A percentile compares a stretch with the other conserved stretches of the same genome.
Conservation (phyloP, 495 filamentous ascomycete species). For the Daldinia caldariorum region DNA sequence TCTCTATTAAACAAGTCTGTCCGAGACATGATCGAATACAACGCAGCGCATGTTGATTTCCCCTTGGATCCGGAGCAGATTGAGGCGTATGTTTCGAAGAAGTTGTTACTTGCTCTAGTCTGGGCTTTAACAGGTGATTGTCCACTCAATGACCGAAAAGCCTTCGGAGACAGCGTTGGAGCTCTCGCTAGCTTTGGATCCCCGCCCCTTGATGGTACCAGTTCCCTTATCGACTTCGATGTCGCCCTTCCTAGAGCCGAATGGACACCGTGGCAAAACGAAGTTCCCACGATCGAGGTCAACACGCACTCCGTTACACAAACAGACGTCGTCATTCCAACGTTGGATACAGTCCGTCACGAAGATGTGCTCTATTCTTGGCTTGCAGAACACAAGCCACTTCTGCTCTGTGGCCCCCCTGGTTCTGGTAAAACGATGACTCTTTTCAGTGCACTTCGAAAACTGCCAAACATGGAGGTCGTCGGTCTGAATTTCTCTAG, state of each 20-base stretch:
- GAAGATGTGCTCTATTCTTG: conserved; percentile 98
- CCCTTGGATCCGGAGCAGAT: conserved; percentile 87
- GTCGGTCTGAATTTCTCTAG: conserved; percentile 99
- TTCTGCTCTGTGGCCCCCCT: conserved; percentile 95
- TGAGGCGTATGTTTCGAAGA: conserved; percentile 90
- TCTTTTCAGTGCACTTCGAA: conserved; percentile 93
- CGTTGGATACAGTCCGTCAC: conserved; percentile 93
- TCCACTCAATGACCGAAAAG: conserved; percentile 84
- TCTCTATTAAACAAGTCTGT: conserved; percentile 94
- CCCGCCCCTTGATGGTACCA: conserved; percentile 75
- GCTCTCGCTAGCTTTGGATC: conserved; percentile 84
- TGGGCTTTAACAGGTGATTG: conserved; percentile 98
- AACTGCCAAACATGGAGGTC: conserved; percentile 97
- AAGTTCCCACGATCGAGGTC: conserved; percentile 93
- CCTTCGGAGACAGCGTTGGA: conserved; percentile 84
- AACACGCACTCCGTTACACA: conserved; percentile 97
- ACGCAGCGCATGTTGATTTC: conserved; percentile 92
- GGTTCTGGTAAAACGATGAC: conserved; percentile 99
- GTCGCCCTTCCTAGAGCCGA: conserved; percentile 84
- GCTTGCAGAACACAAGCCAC: conserved; percentile 97
- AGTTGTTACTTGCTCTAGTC: conserved; percentile 86
- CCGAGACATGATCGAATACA: conserved; percentile 92
- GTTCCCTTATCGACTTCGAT: conserved; percentile 94
- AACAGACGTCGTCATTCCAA: conserved; percentile 97
- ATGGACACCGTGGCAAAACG: conserved; percentile 92